These are phyloP conservation scores for Galerina marginata DNA, from an alignment of 768 basidiomycete genomes.

Conservation along the genomic window DNA sequence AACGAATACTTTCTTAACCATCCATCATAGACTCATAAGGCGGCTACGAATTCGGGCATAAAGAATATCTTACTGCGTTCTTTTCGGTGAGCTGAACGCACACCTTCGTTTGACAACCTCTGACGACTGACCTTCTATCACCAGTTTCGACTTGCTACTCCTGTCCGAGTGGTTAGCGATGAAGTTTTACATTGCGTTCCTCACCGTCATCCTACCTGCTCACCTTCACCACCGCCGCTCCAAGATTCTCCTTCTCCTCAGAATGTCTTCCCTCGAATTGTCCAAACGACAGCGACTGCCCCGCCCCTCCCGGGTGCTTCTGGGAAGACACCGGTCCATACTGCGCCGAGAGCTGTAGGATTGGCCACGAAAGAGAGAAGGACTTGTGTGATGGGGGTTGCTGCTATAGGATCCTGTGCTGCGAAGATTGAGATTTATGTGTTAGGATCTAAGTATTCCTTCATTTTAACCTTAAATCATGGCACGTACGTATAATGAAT, in stretches of 20 bases:
- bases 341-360: slow-evolving; percentile 10
- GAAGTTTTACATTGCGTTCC: neutral
- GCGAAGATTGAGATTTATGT: slow-evolving; percentile 2
- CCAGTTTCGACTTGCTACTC: neutral
- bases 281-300: neutral
- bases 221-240: neutral
- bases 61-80: neutral
- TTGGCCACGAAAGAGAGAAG: slow-evolving; percentile 11
- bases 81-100: neutral
- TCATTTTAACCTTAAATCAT: too few relatives aligned
- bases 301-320: slow-evolving; percentile 9
- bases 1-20: too few relatives aligned
- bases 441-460: too few relatives aligned
- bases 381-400: slow-evolving; percentile 16
- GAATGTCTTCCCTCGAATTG: neutral
- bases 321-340: slow-evolving; percentile 16
- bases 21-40: neutral
- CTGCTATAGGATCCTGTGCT: slow-evolving; percentile 13
- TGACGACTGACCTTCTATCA: neutral
- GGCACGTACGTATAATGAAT: too few relatives aligned
- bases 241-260: neutral
- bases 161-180: neutral
- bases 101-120: neutral
- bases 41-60: neutral
- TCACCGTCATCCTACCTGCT: neutral